Evolutionary conservation across 345 rosid genomes (phyloP).

Genomic region (Hibiscus tridactylites): DNA sequence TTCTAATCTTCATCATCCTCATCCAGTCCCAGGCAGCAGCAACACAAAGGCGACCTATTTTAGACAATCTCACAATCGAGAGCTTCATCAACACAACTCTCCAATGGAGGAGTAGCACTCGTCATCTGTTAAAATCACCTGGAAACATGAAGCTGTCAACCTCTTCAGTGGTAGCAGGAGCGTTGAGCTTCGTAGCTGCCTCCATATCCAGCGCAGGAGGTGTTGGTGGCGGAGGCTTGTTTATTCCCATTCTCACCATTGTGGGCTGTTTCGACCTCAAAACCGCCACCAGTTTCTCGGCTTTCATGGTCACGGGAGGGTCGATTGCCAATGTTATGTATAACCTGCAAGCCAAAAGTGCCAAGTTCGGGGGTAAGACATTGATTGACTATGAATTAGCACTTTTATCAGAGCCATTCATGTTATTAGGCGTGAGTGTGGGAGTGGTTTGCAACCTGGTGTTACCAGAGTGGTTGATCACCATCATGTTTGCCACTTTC

Average conservation of each 20-base stretch:
- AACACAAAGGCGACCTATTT: constrained; percentile 12
- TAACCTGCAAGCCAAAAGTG: constrained; percentile 31
- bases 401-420: constrained; percentile 71
- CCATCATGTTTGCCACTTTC: constrained; percentile 53
- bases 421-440: constrained; percentile 78
- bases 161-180: constrained; percentile 37
- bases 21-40: constrained; percentile 20
- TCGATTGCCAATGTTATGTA: constrained; percentile 65
- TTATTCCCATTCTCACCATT: background rate
- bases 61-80: constrained; percentile 5
- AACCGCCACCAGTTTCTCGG: constrained; percentile 75
- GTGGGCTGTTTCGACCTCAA: background rate
- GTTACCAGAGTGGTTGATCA: constrained; percentile 85
- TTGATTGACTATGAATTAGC: constrained; percentile 67
- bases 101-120: constrained; percentile 23
- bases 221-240: background rate
- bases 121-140: constrained; percentile 14
- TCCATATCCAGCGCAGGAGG: constrained; percentile 15
- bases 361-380: constrained; percentile 35
- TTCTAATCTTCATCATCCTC: constrained; percentile 19
- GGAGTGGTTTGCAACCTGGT: constrained; percentile 72
- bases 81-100: constrained; percentile 15
- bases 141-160: constrained; percentile 29
- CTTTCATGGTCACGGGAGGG: constrained; percentile 92
- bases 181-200: constrained; percentile 58